These are phyloP conservation scores for Paraphoma sp. DNA, from an alignment of 2,329 filamentous ascomycete genomes.

Conservation along the genomic window DNA sequence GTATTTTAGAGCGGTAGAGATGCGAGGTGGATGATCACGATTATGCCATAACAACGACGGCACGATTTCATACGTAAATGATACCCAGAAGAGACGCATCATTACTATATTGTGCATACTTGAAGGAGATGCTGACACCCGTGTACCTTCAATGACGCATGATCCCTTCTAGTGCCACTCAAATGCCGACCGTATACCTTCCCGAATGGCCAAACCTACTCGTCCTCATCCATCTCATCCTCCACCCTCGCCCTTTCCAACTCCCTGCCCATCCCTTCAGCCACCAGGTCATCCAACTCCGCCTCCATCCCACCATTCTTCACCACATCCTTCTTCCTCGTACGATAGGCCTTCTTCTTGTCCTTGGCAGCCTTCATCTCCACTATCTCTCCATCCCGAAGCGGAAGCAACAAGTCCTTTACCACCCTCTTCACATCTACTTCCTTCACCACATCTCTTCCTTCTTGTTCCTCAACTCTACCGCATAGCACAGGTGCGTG, in stretches of 20 bases:
- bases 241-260: too few species aligned
- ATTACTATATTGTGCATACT: background rate
- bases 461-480: background rate
- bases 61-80: constrained; percentile 7
- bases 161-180: too few species aligned
- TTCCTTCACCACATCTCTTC: background rate
- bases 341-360: too few species aligned
- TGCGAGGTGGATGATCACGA: background rate
- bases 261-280: too few species aligned
- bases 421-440: background rate
- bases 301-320: too few species aligned
- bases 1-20: constrained; percentile 69
- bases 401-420: background rate
- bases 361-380: too few species aligned
- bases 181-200: too few species aligned
- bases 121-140: too few species aligned
- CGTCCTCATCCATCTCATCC: background rate
- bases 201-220: background rate
- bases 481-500: background rate
- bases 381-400: background rate
- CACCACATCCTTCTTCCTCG: too few species aligned
- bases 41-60: background rate
- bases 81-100: constrained; percentile 4
- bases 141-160: too few species aligned
- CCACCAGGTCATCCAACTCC: too few species aligned